Conservation (phyloP, 2,329 filamentous ascomycete genomes). For the Sordariomycetes sp. region DNA sequence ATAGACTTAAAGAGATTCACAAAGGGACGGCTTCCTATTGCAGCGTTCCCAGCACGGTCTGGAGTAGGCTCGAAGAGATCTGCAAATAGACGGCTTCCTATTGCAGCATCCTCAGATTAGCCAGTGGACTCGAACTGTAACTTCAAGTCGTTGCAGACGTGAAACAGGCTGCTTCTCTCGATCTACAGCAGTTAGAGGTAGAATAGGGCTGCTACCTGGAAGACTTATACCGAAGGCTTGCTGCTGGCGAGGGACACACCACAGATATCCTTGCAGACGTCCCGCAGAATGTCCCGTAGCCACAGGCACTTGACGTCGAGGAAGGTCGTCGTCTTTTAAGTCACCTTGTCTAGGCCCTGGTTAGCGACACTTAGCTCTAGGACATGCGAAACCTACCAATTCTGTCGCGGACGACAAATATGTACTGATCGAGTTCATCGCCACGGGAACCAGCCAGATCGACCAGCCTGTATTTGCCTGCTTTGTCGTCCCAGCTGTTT, state of each 20-base stretch:
- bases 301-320: neutral
- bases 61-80: neutral
- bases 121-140: neutral
- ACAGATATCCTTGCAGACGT: neutral
- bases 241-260: neutral
- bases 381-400: neutral
- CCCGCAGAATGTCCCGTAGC: neutral
- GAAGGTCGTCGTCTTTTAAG: neutral
- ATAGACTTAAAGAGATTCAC: neutral
- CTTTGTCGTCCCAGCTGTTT: slow-evolving; percentile 1
- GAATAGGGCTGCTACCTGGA: neutral
- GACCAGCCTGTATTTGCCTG: neutral
- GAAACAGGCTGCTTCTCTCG: neutral
- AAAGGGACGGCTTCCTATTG: neutral
- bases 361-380: neutral
- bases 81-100: neutral
- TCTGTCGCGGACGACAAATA: neutral
- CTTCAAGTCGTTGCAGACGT: neutral
- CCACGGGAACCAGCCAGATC: neutral
- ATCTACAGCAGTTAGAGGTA: neutral
- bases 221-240: neutral
- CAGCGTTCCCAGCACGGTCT: neutral
- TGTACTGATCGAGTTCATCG: neutral
- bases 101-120: neutral
- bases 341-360: neutral